These are phyloP conservation scores for Ailanthus altissimus DNA, from an alignment of 345 rosid genomes.

Conservation along the genomic window DNA sequence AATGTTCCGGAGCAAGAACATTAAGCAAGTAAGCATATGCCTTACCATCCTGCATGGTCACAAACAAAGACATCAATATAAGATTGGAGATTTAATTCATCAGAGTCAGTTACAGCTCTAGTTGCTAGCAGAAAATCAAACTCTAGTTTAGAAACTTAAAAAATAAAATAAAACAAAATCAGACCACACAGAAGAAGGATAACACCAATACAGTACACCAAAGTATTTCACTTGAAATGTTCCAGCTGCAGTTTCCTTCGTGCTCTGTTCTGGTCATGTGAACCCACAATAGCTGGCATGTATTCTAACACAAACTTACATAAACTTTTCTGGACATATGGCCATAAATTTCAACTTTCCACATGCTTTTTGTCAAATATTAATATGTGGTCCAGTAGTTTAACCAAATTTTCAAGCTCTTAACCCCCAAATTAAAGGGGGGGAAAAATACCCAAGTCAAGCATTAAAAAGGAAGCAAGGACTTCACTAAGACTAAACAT, in stretches of 20 bases:
- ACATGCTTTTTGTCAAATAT: not conserved
- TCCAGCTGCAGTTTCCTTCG: not conserved
- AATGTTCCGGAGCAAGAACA: conserved; percentile 87
- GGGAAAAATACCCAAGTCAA: not conserved
- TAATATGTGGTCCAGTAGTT: not conserved
- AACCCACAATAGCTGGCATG: not conserved
- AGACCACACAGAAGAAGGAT: not conserved
- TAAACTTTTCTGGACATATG: not conserved
- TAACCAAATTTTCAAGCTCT: not conserved
- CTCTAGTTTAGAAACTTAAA: not conserved
- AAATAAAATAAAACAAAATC: not conserved
- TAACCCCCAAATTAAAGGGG: not conserved
- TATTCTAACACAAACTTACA: not conserved
- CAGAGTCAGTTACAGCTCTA: not conserved
- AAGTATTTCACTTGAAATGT: not conserved
- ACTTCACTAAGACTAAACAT: not conserved
- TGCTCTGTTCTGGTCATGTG: not conserved
- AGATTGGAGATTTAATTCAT: conserved; percentile 1
- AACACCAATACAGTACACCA: not conserved
- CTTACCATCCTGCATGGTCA: conserved; percentile 71
- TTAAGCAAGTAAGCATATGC: conserved; percentile 86
- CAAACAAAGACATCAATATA: conserved; percentile 24
- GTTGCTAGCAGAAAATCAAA: not conserved
- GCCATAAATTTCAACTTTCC: not conserved
- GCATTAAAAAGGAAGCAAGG: not conserved